Percentiles rank a stretch among this genome's conserved stretches.
Evolutionary conservation across 2,329 filamentous ascomycete genomes (phyloP).

Genomic region (Xylaria sp.): DNA sequence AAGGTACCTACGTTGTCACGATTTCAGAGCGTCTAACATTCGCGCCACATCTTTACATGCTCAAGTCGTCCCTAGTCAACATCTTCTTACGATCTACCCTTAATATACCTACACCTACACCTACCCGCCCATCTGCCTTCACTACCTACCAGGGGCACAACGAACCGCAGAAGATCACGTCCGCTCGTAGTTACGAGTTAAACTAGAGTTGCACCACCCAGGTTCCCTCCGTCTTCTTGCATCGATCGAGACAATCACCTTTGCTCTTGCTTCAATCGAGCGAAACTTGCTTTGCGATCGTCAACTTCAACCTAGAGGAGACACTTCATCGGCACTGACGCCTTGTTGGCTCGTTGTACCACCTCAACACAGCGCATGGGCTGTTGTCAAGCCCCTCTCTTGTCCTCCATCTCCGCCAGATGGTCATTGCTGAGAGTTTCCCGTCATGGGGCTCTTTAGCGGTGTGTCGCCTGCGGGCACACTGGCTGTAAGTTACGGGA

Average conservation of each 20-base stretch:
- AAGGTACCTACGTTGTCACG: background rate
- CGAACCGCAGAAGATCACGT: background rate
- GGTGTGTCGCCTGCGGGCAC: slow-evolving; percentile 80
- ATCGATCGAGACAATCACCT: background rate
- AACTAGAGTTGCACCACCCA: background rate
- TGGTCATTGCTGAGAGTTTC: slow-evolving; percentile 56
- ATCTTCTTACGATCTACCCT: slow-evolving; percentile 8
- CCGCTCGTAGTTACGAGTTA: background rate
- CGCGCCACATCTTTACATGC: slow-evolving; percentile 22
- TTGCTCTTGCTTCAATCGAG: slow-evolving; percentile 2
- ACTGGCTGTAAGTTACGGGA: slow-evolving; percentile 42
- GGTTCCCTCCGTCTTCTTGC: background rate
- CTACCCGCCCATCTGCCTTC: background rate
- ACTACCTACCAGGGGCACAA: background rate
- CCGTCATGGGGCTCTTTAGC: slow-evolving; percentile 77
- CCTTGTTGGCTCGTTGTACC: slow-evolving; percentile 2
- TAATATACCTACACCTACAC: background rate
- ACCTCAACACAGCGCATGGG: slow-evolving; percentile 40
- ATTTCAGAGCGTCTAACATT: slow-evolving; percentile 1
- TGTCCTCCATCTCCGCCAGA: slow-evolving; percentile 54
- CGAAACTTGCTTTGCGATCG: slow-evolving; percentile 8
- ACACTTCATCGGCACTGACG: background rate
- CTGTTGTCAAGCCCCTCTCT: slow-evolving; percentile 37
- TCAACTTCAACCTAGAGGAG: background rate
- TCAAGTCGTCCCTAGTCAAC: background rate